A percentile compares a stretch with the other conserved stretches of the same genome.
phyloP scores from a whole-genome alignment of 192 early-diverging fungal genomes.

The Linnemannia hyalina region DNA sequence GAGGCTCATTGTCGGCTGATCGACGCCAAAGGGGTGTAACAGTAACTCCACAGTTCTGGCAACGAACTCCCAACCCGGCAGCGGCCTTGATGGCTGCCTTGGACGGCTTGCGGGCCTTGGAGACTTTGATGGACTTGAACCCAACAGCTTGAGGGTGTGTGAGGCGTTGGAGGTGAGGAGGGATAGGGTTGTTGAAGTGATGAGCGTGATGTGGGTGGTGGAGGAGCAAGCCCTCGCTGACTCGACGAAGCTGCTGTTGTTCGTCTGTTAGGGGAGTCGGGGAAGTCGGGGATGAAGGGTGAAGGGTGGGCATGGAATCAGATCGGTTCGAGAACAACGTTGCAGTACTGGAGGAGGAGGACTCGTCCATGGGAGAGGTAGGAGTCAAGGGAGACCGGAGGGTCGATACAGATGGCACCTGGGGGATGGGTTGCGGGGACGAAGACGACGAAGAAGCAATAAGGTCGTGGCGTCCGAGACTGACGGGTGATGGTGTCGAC shows the following conservation, averaged over 20 bases:
- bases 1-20: conserved; percentile 84
- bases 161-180: neutral
- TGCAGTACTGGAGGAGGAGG: neutral
- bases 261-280: neutral
- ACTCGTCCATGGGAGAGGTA: conserved; percentile 6
- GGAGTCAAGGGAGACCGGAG: conserved; percentile 17
- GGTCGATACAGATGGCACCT: neutral
- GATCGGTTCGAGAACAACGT: neutral
- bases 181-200: neutral
- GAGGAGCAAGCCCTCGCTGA: neutral
- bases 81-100: conserved; percentile 34
- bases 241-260: neutral
- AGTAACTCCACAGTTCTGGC: conserved; percentile 82
- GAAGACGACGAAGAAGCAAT: neutral
- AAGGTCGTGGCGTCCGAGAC: neutral
- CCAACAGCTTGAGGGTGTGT: neutral
- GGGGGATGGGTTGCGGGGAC: neutral
- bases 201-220: neutral
- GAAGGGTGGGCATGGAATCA: neutral
- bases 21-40: conserved; percentile 95
- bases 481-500: conserved; percentile 28
- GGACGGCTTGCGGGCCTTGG: conserved; percentile 30
- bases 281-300: neutral
- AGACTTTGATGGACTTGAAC: conserved; percentile 68
- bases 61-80: conserved; percentile 47